Base-by-base conservation (phyloP, 2,329 filamentous ascomycete genomes). In the Exophiala sp. region DNA sequence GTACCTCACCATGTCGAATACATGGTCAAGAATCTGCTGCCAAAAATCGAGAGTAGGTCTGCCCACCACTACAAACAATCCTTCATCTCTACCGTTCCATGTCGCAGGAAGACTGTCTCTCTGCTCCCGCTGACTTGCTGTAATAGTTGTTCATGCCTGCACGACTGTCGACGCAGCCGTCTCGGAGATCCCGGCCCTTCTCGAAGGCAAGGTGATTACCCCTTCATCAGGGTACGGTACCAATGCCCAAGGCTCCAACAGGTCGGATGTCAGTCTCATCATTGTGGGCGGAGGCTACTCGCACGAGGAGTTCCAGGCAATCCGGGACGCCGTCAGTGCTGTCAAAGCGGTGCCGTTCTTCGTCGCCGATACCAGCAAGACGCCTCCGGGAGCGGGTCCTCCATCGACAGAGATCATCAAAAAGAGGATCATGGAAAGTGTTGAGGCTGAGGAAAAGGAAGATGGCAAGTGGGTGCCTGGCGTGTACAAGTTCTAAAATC, bases 111-210 rank as follows among this genome's bases (percentile, higher is more conserved):
- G 3, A 32, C n/a, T 32, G 6, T 32, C 7, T 32, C 22, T 38
- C 18, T 29, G 14, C 18, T 2, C 9, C 43, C 22, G 8, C 29
- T 43, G 23, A 43, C 39, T 3, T n/a, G 34, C 6, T 13, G n/a
- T 42, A n/a, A 44, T 29, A 58, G 55, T 58, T 21, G 47, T 56
- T 21, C 52, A 49, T 32, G 52, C 46, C 23, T 55, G 52, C 46
- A 41, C 38, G 19, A 48, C 24, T 14, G 39, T 30, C 29, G 46
- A 53, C 7, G 32, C 46, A 5, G 55, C 53, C 7, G 39, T 53
- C 16, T 21, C 34, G n/a, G 55, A 58, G 42, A 52, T 58, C 19
- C 55, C 55, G 3, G 47, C 43, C 13, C 47, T 55, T 10, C 44
- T 58, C 10, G 38, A 42, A 23, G 60, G 62, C 30, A 42, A 46